Percentiles rank a stretch among this genome's conserved stretches.
Conservation (phyloP, 805 yeast species). For the Metschnikowia anglica region DNA sequence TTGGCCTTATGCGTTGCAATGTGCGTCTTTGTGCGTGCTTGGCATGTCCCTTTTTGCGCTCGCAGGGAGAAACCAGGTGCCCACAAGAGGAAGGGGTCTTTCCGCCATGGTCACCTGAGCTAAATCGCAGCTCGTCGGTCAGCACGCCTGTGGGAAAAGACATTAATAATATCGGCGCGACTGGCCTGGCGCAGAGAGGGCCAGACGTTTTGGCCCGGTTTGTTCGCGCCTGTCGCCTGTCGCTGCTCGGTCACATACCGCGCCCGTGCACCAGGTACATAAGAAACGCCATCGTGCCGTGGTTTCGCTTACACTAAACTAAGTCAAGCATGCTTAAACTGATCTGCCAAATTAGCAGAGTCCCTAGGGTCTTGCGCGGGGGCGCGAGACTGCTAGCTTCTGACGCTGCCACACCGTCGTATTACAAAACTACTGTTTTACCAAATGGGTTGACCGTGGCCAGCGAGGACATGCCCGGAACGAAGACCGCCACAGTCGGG, state of each 20-base stretch:
- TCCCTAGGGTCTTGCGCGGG: not conserved
- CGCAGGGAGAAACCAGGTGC: not conserved
- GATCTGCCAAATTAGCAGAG: not conserved
- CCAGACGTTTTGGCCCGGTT: not conserved
- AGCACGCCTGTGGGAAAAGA: no score
- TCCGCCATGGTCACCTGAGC: not conserved
- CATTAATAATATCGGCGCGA: conserved; percentile 2
- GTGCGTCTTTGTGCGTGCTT: not conserved
- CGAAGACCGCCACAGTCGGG: conserved; percentile 95
- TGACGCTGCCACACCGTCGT: conserved; percentile 16
- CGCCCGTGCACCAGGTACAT: conserved; percentile 13
- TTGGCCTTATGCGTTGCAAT: not conserved
- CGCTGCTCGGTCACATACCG: not conserved
- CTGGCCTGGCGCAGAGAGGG: not conserved
- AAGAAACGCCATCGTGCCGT: conserved; percentile 4
- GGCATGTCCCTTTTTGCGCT: not conserved
- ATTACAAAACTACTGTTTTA: conserved; percentile 62
- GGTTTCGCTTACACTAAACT: not conserved
- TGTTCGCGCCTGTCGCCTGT: not conserved
- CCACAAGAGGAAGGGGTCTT: not conserved
- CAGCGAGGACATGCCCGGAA: conserved; percentile 80
- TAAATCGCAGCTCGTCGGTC: no score
- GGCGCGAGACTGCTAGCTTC: conserved; percentile 9
- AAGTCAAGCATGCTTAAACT: conserved; percentile 7
- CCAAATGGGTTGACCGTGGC: conserved; percentile 96